phyloP scores from a whole-genome alignment of 352 stramenopile genomes.

The Phytophthora tubulina region DNA sequence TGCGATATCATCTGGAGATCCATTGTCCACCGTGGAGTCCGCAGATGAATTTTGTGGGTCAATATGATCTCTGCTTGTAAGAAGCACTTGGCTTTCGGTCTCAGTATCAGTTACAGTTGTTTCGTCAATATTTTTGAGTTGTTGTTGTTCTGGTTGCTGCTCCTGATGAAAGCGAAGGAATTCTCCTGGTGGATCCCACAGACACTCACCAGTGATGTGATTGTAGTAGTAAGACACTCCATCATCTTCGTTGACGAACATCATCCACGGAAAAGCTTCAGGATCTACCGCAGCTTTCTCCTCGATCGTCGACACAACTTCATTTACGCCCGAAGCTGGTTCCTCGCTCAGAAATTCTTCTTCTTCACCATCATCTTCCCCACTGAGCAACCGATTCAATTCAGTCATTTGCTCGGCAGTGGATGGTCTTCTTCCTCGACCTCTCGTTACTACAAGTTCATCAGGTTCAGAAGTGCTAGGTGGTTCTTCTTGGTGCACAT shows the following conservation, averaged over 20 bases:
- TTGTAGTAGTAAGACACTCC: constrained; percentile 82
- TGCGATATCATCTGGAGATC: neutral
- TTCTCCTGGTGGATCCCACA: constrained; percentile 70
- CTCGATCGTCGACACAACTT: too few relatives aligned
- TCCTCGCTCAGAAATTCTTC: constrained; percentile 17
- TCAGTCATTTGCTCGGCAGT: constrained; percentile 74
- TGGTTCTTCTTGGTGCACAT: neutral
- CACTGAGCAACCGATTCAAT: constrained; percentile 64
- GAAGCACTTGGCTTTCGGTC: neutral
- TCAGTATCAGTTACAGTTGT: neutral
- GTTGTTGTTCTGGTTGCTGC: constrained; percentile 5
- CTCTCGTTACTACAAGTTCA: constrained; percentile 22
- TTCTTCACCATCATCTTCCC: constrained; percentile 46
- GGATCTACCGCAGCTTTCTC: constrained; percentile 6
- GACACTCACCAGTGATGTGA: constrained; percentile 59
- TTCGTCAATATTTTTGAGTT: constrained; percentile 2
- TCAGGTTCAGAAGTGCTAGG: neutral
- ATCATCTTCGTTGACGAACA: constrained; percentile 76
- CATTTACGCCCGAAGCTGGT: neutral
- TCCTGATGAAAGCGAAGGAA: constrained; percentile 58
- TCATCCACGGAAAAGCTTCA: constrained; percentile 57
- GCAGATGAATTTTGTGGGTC: neutral
- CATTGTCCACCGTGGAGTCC: neutral
- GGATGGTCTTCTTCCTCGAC: constrained; percentile 42
- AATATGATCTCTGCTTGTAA: neutral